Conservation (phyloP, 2,329 filamentous ascomycete species). For the Niveomyces coronatus region DNA sequence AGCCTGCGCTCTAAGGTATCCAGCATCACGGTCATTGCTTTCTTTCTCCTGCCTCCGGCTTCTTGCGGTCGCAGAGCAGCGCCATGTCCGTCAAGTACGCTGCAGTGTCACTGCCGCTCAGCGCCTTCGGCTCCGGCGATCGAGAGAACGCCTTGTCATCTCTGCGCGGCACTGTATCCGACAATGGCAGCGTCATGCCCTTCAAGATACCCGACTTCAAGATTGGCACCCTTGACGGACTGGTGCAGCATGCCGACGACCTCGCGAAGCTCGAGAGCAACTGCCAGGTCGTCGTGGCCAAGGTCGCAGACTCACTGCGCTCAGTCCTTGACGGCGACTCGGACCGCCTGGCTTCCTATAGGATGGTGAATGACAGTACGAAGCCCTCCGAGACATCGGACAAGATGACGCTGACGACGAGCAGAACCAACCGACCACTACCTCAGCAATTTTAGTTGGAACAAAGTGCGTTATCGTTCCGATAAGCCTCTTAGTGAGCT, state of each 20-base stretch:
- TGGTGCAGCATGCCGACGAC: conserved; percentile 95
- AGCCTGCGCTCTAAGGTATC: background rate
- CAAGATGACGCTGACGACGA: conserved; percentile 8
- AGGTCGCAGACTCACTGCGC: conserved; percentile 78
- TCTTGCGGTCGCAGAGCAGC: conserved; percentile 6
- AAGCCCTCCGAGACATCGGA: conserved; percentile 10
- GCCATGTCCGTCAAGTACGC: conserved; percentile 59
- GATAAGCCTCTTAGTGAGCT: conserved; percentile 85
- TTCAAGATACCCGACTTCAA: conserved; percentile 93
- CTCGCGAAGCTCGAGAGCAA: conserved; percentile 74
- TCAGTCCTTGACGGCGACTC: conserved; percentile 77
- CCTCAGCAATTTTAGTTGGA: conserved; percentile 82
- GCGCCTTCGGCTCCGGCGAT: conserved; percentile 72
- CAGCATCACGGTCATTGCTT: background rate
- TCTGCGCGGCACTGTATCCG: conserved; percentile 61
- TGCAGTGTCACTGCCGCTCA: conserved; percentile 80
- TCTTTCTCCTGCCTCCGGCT: background rate
- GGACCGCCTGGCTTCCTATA: conserved; percentile 73
- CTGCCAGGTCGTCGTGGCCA: conserved; percentile 74
- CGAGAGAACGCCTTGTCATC: conserved; percentile 71
- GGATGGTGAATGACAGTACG: conserved; percentile 89
- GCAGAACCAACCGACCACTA: conserved; percentile 94
- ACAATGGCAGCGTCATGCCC: conserved; percentile 64
- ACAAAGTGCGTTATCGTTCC: conserved; percentile 92
- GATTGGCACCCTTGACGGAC: conserved; percentile 88